A percentile compares a stretch with the other conserved stretches of the same genome.
Conservation (phyloP, 441 rosid species). For the Brassica hybrid region DNA sequence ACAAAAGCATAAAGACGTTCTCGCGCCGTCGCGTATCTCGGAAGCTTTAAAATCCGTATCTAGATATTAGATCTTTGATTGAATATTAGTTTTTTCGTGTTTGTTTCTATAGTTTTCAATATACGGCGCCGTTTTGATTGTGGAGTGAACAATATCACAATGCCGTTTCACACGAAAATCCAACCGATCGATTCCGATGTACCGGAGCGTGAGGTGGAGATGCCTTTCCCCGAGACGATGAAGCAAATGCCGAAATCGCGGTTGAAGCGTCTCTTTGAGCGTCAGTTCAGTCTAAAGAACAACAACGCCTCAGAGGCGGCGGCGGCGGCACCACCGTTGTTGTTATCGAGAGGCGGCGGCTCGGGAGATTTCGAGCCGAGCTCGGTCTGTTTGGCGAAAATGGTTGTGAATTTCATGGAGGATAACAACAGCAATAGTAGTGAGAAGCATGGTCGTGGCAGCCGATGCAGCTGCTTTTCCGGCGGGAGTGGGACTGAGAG, state of each 20-base stretch:
- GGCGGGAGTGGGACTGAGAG: conserved; percentile 60
- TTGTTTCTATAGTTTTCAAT: conserved; percentile 12
- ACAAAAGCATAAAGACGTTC: conserved; percentile 39
- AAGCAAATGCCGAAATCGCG: conserved; percentile 75
- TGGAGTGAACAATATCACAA: not conserved
- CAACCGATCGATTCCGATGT: conserved; percentile 59
- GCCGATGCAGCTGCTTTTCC: conserved; percentile 65
- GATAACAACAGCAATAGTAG: not conserved
- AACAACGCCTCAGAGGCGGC: conserved; percentile 28
- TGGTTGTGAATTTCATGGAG: not conserved
- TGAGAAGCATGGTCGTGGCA: conserved; percentile 43
- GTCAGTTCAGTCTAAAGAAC: conserved; percentile 64
- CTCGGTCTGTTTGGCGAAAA: not conserved
- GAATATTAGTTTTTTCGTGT: not conserved
- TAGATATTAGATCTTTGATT: not conserved
- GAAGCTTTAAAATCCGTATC: conserved; percentile 39
- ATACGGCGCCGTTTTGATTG: not conserved
- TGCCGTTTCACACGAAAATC: conserved; percentile 75
- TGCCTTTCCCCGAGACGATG: conserved; percentile 49
- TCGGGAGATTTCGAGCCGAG: not conserved
- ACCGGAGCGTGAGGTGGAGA: conserved; percentile 31
- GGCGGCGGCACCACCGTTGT: not conserved
- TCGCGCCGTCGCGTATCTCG: conserved; percentile 52
- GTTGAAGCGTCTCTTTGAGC: conserved; percentile 84
- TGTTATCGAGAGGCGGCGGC: not conserved